phyloP scores from a whole-genome alignment of 768 basidiomycete genomes.

The Arthromyces matolae region DNA sequence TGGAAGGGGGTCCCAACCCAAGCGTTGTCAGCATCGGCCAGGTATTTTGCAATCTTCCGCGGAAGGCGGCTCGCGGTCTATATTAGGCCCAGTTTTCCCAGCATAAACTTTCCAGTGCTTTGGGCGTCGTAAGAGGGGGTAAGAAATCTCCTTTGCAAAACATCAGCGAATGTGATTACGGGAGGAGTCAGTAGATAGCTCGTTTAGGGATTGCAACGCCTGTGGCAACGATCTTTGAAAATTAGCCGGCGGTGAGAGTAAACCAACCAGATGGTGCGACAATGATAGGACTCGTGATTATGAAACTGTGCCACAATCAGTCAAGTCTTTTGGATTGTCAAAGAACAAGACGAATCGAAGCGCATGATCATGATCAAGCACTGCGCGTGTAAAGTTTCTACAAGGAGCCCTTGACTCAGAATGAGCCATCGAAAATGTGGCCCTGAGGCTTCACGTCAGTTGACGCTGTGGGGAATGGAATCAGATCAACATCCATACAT shows the following conservation, averaged over 20 bases:
- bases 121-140: conserved; percentile 32
- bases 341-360: conserved; percentile 24
- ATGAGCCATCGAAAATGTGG: conserved; percentile 19
- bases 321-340: conserved; percentile 16
- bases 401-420: conserved; percentile 25
- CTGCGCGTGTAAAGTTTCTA: conserved; percentile 3
- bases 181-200: conserved; percentile 3
- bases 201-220: no score
- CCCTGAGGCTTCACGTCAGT: conserved; percentile 33
- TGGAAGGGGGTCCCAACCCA: conserved; percentile 27
- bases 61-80: conserved; percentile 40
- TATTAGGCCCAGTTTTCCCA: conserved; percentile 34
- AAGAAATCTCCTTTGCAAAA: conserved; percentile 19
- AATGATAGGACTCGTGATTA: no score
- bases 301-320: conserved; percentile 43
- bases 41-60: conserved; percentile 42
- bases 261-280: no score
- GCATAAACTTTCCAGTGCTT: conserved; percentile 37
- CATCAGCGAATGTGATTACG: conserved; percentile 4
- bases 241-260: no score
- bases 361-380: conserved; percentile 24
- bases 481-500: conserved; percentile 8
- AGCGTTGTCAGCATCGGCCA: conserved; percentile 31
- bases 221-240: no score
- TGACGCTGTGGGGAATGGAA: conserved; percentile 14